Evolutionary conservation across 306 rosid genomes (phyloP), one percentile per base, ranked within the genome.

Genomic region (Alnus glutinosa): DNA sequence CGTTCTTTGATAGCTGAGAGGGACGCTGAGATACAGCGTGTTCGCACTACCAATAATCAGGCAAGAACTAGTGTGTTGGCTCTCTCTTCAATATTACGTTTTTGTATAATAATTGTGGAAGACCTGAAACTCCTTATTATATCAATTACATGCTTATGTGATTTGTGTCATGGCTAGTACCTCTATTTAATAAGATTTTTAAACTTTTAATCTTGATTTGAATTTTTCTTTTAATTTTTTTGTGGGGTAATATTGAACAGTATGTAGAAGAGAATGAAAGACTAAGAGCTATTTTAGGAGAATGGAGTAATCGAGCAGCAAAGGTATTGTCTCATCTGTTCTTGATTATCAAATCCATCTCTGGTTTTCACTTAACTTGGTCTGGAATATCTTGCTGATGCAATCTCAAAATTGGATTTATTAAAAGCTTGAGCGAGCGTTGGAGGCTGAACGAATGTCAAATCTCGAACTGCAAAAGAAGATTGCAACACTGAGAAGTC

Each of bases 201-300:
- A 9, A 68, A 64, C 16, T 42, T 44, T 39, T 30, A 36, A 30
- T 36, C 74, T 42, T 11, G 9, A 4, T 59, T 52, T n/a, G 30
- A 0, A 7, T 71, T 48, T 73, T 44, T 12, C 16, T 37, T 42
- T 23, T 11, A 44, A 13, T 59, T 7, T 50, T 51, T 1, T 2
- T 18, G 51, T 1, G 28, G 69, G 16, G 6, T 73, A 58, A 54
- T 63, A 66, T 62, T 61, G 54, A 51, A 80, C 92, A 93, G 98
- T 93, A 96, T 59, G 96, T 96, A n/a, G 98, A 93, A 84, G 99
- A 96, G 86, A 96, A 96, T 57, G 99, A 96, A 82, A 90, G 99
- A 79, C 84, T 93, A 13, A 86, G 99, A 85, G 98, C 98, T 62
- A 96, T 96, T 79, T 84, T 96, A 78, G 97, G 94, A 75, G 99